phyloP scores from a whole-genome alignment of 331 rosid species.

The Rosa hybrid region DNA sequence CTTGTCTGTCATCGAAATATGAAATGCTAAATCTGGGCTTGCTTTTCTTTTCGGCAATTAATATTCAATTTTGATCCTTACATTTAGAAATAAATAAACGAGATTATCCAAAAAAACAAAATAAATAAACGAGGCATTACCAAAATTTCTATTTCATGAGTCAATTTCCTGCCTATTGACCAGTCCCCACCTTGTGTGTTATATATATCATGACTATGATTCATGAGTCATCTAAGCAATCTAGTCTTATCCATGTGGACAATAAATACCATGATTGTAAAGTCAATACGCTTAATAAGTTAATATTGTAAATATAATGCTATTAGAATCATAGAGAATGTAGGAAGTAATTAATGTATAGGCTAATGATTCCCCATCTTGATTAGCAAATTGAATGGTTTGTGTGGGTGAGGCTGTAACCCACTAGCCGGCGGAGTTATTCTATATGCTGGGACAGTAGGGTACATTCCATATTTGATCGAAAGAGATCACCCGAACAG shows the following conservation, averaged over 20 bases:
- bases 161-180: background rate
- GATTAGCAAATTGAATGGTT: conserved; percentile 12
- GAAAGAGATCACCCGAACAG: background rate
- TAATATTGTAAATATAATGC: background rate
- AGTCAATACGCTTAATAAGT: background rate
- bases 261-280: conserved; percentile 15
- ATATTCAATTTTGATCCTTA: background rate
- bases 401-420: conserved; percentile 11
- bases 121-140: background rate
- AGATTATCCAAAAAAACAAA: too few relatives aligned
- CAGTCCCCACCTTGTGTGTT: conserved; percentile 6
- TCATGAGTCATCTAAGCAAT: background rate
- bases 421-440: background rate
- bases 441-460: background rate
- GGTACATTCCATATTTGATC: background rate
- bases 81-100: background rate
- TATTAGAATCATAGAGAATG: background rate
- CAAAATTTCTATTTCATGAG: background rate
- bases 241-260: background rate
- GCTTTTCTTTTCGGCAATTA: background rate
- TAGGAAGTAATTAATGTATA: background rate
- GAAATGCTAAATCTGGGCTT: background rate
- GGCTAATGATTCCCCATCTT: background rate
- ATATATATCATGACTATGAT: background rate
- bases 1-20: background rate